Percentiles rank a stretch among this genome's conserved stretches.
phyloP scores from a whole-genome alignment of 2,329 filamentous ascomycete genomes.

The Herpomyces periplanetae region DNA sequence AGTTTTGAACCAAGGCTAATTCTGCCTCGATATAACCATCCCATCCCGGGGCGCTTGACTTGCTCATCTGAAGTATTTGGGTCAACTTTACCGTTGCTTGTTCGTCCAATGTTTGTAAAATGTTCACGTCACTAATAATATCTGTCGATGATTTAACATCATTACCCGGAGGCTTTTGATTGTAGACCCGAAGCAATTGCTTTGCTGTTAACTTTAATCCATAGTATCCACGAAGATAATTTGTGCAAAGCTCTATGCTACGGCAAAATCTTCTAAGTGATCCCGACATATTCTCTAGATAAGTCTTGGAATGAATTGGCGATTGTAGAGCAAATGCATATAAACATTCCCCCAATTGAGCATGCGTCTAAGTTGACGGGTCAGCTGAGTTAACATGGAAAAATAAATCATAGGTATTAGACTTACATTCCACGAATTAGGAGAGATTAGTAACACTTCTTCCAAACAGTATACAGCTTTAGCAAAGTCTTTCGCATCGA shows the following conservation, averaged over 20 bases:
- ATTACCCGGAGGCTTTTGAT: conserved; percentile 2
- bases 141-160: conserved; percentile 1
- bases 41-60: conserved; percentile 21
- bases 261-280: conserved; percentile 52
- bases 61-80: conserved; percentile 27
- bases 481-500: conserved; percentile 30
- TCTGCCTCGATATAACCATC: conserved; percentile 30
- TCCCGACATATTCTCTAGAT: conserved; percentile 15
- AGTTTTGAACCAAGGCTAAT: too few relatives aligned
- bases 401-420: conserved; percentile 1
- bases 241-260: conserved; percentile 67
- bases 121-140: conserved; percentile 10
- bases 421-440: conserved; percentile 78
- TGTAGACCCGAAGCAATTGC: conserved; percentile 8
- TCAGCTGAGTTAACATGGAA: not conserved
- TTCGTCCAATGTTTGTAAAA: conserved; percentile 25
- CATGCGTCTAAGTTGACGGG: conserved; percentile 22
- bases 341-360: conserved; percentile 41
- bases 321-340: conserved; percentile 25
- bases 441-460: conserved; percentile 47
- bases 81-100: conserved; percentile 29
- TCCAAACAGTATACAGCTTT: conserved; percentile 66
- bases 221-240: conserved; percentile 69
- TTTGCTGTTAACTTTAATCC: conserved; percentile 46
- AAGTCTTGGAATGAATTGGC: conserved; percentile 4